phyloP scores from a whole-genome alignment of 78 protist species.

The Dictyostelium purpureum region DNA sequence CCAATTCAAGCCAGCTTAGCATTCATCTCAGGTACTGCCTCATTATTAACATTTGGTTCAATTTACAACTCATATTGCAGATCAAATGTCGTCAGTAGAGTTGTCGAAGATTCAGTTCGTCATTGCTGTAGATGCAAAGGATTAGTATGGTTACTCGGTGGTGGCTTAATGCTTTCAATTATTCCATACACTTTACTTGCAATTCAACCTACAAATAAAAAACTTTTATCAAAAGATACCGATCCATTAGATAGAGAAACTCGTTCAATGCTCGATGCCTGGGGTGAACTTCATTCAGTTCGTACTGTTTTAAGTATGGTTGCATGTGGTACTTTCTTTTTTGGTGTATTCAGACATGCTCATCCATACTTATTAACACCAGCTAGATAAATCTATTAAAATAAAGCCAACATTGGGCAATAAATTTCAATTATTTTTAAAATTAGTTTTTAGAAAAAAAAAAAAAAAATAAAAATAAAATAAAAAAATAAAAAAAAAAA shows the following conservation, averaged over 20 bases:
- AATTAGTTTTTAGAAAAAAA: too few species aligned
- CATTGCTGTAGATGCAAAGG: not conserved
- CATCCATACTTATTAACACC: not conserved
- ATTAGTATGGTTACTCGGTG: not conserved
- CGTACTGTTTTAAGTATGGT: not conserved
- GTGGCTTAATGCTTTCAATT: not conserved
- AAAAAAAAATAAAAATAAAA: too few species aligned
- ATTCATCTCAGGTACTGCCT: not conserved
- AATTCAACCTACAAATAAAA: not conserved
- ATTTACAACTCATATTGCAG: not conserved
- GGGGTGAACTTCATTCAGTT: conserved; percentile 10
- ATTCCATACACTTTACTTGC: not conserved
- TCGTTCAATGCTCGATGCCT: not conserved
- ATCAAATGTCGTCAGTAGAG: not conserved
- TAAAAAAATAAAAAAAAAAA: too few species aligned
- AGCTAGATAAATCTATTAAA: too few species aligned
- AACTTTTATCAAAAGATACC: not conserved
- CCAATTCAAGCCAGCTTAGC: not conserved
- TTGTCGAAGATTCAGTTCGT: not conserved
- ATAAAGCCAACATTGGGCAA: too few species aligned
- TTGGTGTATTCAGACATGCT: not conserved
- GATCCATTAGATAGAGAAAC: not conserved
- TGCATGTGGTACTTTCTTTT: not conserved
- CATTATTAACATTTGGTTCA: not conserved
- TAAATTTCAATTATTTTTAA: too few species aligned